Conservation (phyloP, 768 basidiomycete species). For the Holtermannia corniformis region DNA sequence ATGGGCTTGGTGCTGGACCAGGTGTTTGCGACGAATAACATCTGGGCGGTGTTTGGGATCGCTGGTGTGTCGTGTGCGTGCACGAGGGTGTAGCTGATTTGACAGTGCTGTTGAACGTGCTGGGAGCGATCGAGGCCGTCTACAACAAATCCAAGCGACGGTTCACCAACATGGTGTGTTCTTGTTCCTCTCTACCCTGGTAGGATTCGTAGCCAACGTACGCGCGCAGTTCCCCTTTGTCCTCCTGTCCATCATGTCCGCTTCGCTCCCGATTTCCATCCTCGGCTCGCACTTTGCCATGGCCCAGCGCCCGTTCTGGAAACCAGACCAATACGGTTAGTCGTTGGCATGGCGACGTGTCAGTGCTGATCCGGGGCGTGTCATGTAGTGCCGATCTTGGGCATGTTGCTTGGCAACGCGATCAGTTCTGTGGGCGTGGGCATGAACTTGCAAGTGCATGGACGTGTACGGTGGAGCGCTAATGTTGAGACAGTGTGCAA, state of each 20-base stretch:
- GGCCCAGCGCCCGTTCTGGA: slow-evolving; percentile 70
- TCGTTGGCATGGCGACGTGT: neutral
- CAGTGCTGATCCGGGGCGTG: neutral
- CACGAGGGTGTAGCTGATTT: no score
- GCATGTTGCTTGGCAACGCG: slow-evolving; percentile 75
- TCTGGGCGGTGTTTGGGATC: slow-evolving; percentile 65
- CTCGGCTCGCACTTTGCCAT: slow-evolving; percentile 68
- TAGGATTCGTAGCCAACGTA: neutral
- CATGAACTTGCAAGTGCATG: slow-evolving; percentile 46
- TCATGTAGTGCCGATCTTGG: slow-evolving; percentile 61
- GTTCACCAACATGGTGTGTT: slow-evolving; percentile 59
- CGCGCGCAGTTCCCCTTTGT: slow-evolving; percentile 54
- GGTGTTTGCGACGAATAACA: slow-evolving; percentile 65
- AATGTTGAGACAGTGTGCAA: slow-evolving; percentile 44
- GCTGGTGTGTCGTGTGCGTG: slow-evolving; percentile 53
- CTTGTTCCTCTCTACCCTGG: neutral
- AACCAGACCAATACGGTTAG: slow-evolving; percentile 68
- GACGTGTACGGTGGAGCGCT: no score
- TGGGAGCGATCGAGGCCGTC: slow-evolving; percentile 71
- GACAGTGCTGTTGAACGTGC: slow-evolving; percentile 58
- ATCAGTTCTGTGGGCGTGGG: slow-evolving; percentile 67
- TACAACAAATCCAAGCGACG: slow-evolving; percentile 68
- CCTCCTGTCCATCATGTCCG: slow-evolving; percentile 59
- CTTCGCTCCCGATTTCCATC: slow-evolving; percentile 69
- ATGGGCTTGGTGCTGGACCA: slow-evolving; percentile 61